Conservation (phyloP, 2,329 filamentous ascomycete species). For the Clonostachys chloroleuca region DNA sequence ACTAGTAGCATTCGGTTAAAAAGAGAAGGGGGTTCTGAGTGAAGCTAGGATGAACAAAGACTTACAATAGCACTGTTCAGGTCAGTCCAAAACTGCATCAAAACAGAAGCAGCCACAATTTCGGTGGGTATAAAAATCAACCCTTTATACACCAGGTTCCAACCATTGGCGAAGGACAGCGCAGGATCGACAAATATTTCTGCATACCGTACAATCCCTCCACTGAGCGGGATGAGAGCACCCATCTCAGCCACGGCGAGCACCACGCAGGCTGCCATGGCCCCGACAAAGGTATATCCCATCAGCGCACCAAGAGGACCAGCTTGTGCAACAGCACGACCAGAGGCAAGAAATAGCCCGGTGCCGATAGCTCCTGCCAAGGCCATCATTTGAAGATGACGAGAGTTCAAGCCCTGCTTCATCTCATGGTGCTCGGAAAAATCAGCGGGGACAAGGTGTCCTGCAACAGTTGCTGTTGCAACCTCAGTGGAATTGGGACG, state of each 20-base stretch:
- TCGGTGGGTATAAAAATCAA: conserved; percentile 44
- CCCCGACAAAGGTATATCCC: conserved; percentile 66
- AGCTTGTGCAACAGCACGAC: conserved; percentile 62
- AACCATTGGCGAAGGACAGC: conserved; percentile 5
- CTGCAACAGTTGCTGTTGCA: no score
- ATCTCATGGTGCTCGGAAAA: conserved; percentile 17
- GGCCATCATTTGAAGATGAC: conserved; percentile 63
- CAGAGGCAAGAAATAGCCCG: conserved; percentile 67
- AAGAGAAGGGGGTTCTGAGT: no score
- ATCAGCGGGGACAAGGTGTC: no score
- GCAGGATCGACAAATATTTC: conserved; percentile 5
- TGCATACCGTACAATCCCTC: conserved; percentile 4
- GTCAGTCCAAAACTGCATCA: conserved; percentile 41
- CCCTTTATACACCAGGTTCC: conserved; percentile 8
- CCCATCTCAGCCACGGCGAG: conserved; percentile 4
- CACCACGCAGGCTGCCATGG: conserved; percentile 47
- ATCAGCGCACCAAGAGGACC: conserved; percentile 70
- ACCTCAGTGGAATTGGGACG: no score
- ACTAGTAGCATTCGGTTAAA: no score
- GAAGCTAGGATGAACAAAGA: conserved; percentile 14
- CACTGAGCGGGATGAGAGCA: conserved; percentile 3
- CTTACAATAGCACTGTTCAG: not conserved
- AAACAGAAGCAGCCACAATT: conserved; percentile 51
- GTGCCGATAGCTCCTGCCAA: conserved; percentile 62
- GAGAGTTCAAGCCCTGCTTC: conserved; percentile 57